These are phyloP conservation scores for Cyberlindnera petersonii DNA, from an alignment of 805 yeast species.

Conservation along the genomic window DNA sequence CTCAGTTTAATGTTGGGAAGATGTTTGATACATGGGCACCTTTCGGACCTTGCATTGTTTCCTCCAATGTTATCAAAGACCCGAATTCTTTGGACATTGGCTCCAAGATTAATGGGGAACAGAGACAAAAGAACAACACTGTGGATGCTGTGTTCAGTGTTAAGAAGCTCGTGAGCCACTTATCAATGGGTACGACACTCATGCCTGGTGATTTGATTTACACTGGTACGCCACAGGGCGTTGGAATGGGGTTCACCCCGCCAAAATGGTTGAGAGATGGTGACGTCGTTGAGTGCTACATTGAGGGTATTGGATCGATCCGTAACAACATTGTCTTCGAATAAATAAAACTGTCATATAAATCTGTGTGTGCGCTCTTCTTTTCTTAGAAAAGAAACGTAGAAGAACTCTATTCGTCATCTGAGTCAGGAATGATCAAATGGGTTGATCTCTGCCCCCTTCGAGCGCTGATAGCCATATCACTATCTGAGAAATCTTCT, in stretches of 20 bases:
- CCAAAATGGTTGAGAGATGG: constrained; percentile 41
- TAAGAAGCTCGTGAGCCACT: constrained; percentile 39
- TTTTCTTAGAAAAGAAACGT: background rate
- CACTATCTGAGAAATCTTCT: background rate
- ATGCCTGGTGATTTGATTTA: constrained; percentile 51
- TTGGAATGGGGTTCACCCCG: constrained; percentile 44
- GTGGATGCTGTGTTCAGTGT: constrained; percentile 47
- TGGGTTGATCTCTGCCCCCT: too few species aligned
- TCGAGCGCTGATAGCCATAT: too few species aligned
- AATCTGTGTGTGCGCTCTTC: too few species aligned
- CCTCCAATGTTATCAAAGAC: constrained; percentile 29
- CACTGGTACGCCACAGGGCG: constrained; percentile 58
- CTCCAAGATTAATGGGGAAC: constrained; percentile 44
- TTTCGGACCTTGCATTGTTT: constrained; percentile 50
- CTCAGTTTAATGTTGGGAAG: constrained; percentile 51
- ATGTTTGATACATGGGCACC: constrained; percentile 57
- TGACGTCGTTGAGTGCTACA: constrained; percentile 39
- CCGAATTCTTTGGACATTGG: constrained; percentile 33
- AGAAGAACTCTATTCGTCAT: background rate
- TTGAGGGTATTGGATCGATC: constrained; percentile 42
- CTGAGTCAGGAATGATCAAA: background rate
- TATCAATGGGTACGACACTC: constrained; percentile 49
- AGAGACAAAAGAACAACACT: constrained; percentile 43
- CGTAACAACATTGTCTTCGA: constrained; percentile 28
- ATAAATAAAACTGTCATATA: background rate